These are phyloP conservation scores for Umbelopsis sp. DNA, from an alignment of 371 early-diverging fungal species.

Conservation along the genomic window DNA sequence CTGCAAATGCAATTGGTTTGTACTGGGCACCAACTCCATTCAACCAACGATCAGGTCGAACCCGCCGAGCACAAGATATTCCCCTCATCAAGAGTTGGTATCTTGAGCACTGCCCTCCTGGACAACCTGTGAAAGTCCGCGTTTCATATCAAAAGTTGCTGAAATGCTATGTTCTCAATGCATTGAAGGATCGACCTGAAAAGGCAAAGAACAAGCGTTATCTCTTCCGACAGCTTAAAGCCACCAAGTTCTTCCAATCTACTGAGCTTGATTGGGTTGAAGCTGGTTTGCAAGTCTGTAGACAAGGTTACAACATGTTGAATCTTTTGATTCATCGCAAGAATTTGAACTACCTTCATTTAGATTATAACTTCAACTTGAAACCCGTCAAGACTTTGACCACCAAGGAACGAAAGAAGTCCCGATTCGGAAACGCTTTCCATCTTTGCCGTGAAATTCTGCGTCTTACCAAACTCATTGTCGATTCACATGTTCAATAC, in stretches of 20 bases:
- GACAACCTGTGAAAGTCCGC: constrained; percentile 96
- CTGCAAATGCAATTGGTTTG: constrained; percentile 88
- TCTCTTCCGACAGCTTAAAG: constrained; percentile 91
- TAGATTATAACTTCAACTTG: constrained; percentile 99
- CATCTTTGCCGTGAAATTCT: constrained; percentile 96
- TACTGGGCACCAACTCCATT: constrained; percentile 99
- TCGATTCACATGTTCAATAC: constrained; percentile 97
- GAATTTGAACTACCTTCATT: constrained; percentile 94
- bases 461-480: constrained; percentile 96
- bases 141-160: constrained; percentile 98
- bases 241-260: constrained; percentile 98
- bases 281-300: constrained; percentile 95
- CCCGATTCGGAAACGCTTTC: constrained; percentile 98
- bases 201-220: constrained; percentile 91
- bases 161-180: constrained; percentile 88
- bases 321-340: constrained; percentile 97
- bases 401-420: constrained; percentile 99
- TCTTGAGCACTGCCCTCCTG: constrained; percentile 92
- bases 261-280: constrained; percentile 99
- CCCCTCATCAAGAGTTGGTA: constrained; percentile 98
- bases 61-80: constrained; percentile 94
- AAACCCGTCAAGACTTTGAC: constrained; percentile 98
- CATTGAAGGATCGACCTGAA: constrained; percentile 84
- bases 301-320: constrained; percentile 99
- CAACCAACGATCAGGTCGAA: constrained; percentile 89